Evolutionary conservation across 371 early-diverging fungal genomes (phyloP).

Genomic region (Mortierella sp.): DNA sequence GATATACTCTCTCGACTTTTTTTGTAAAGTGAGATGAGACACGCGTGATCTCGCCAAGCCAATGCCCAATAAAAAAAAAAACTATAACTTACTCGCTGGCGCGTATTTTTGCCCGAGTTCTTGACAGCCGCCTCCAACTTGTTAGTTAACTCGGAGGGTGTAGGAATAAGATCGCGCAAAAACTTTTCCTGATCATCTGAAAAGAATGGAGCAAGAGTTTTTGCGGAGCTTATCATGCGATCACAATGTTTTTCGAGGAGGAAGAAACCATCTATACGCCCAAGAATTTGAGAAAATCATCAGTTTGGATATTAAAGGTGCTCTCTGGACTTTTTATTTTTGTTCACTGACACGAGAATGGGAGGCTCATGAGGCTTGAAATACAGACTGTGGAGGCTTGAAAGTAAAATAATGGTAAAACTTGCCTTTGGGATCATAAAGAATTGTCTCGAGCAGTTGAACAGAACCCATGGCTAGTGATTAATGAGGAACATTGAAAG

Average conservation of each 20-base stretch:
- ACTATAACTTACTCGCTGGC: slow-evolving; percentile 56
- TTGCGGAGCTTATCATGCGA: slow-evolving; percentile 52
- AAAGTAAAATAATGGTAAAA: slow-evolving; percentile 7
- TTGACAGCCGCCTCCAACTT: slow-evolving; percentile 50
- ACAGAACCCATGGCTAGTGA: slow-evolving; percentile 33
- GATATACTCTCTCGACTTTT: background rate
- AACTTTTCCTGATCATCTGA: slow-evolving; percentile 35
- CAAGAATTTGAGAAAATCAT: no score
- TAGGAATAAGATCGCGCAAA: slow-evolving; percentile 59
- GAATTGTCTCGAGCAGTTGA: slow-evolving; percentile 67
- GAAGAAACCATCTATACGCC: slow-evolving; percentile 35
- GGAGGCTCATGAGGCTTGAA: background rate
- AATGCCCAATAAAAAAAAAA: background rate
- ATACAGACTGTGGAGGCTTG: background rate
- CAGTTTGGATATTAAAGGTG: background rate
- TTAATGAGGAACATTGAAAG: background rate
- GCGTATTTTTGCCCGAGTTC: slow-evolving; percentile 38
- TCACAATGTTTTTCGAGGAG: slow-evolving; percentile 49
- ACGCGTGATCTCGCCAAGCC: no score
- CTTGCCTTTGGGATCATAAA: slow-evolving; percentile 66
- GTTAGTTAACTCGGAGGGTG: slow-evolving; percentile 47
- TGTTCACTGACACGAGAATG: no score
- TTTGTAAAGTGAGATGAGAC: no score
- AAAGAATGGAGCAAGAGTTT: slow-evolving; percentile 31
- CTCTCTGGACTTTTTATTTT: slow-evolving; percentile 3